These are phyloP conservation scores for Talaromyces proteolyticus DNA, from an alignment of 495 filamentous ascomycete genomes.

Conservation along the genomic window DNA sequence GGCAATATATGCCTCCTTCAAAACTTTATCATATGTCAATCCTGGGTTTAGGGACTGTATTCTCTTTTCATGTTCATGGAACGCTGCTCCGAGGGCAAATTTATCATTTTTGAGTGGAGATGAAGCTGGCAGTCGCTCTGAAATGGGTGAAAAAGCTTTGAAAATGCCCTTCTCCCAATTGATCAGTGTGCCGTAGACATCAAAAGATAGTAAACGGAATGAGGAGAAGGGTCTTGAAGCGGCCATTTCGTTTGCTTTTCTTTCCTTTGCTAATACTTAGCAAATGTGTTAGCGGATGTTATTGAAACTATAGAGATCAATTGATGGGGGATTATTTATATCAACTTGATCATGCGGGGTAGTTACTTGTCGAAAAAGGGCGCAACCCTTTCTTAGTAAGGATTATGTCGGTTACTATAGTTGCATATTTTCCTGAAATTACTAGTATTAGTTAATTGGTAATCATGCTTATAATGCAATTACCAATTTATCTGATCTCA, in stretches of 20 bases:
- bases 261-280: no score
- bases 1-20: conserved; percentile 40
- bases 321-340: not conserved
- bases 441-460: no score
- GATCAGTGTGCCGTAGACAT: conserved; percentile 79
- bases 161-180: conserved; percentile 60
- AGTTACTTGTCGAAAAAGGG: no score
- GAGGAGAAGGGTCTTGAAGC: not conserved
- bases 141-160: conserved; percentile 32
- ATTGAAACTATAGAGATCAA: not conserved
- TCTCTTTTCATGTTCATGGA: conserved; percentile 32
- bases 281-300: no score
- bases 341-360: no score
- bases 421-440: no score
- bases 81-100: conserved; percentile 18
- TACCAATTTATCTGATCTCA: no score
- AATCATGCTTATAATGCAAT: no score
- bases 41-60: conserved; percentile 44
- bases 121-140: conserved; percentile 19
- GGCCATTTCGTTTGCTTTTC: conserved; percentile 6
- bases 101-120: conserved; percentile 34
- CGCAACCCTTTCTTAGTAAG: no score
- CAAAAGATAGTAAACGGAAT: conserved; percentile 58
- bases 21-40: conserved; percentile 52
- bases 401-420: no score